phyloP scores from a whole-genome alignment of 305 asterid species.

The Fraxinus albicans region DNA sequence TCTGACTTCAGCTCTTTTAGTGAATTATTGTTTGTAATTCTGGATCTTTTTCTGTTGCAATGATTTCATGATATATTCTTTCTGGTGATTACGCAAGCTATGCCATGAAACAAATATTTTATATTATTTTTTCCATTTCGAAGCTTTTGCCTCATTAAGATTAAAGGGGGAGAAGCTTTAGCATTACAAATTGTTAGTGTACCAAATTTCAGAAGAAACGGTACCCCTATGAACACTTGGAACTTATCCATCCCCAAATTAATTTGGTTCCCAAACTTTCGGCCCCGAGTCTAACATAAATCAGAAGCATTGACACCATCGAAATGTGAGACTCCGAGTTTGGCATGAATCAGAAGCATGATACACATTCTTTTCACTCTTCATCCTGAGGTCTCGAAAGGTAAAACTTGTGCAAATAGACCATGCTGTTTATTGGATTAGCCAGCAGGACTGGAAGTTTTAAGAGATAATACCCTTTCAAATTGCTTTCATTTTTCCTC shows the following conservation, averaged over 20 bases:
- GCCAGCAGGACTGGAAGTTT: conserved; percentile 2
- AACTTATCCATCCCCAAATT: neutral
- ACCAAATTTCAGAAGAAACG: neutral
- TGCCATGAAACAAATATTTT: neutral
- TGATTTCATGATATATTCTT: conserved; percentile 1
- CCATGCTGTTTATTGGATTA: conserved; percentile 2
- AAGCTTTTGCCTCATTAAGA: neutral
- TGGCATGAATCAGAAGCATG: neutral
- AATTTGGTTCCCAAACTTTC: neutral
- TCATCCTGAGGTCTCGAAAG: conserved; percentile 1
- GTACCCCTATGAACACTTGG: neutral
- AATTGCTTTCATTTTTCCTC: neutral
- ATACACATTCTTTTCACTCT: neutral
- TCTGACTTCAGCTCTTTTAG: conserved; percentile 4
- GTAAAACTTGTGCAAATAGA: neutral
- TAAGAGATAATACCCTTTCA: neutral
- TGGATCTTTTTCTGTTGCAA: conserved; percentile 14
- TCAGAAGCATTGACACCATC: neutral
- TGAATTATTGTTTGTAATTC: conserved; percentile 11
- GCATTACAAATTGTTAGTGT: neutral
- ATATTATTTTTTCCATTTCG: neutral
- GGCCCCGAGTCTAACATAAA: neutral
- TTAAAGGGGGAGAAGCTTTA: neutral
- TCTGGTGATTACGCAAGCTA: neutral
- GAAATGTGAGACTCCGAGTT: neutral